phyloP scores from a whole-genome alignment of 2,329 filamentous ascomycete genomes.

The Myriosclerotinia scirpicola region DNA sequence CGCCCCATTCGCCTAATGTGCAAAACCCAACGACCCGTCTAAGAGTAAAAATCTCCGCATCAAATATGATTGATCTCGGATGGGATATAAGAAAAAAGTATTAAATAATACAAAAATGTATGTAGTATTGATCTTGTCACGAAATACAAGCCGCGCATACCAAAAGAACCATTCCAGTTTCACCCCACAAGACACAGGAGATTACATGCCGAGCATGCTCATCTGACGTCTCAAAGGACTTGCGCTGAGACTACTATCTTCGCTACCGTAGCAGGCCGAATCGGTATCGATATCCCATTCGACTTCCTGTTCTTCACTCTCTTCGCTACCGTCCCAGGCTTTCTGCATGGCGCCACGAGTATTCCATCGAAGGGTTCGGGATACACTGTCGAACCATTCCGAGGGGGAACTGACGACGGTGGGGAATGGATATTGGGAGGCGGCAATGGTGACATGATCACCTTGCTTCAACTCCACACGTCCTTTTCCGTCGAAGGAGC shows the following conservation, averaged over 20 bases:
- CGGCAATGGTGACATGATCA: conserved; percentile 94
- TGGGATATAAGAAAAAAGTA: background rate
- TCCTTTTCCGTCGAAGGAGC: conserved; percentile 95
- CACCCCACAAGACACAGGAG: background rate
- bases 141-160: background rate
- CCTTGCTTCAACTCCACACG: conserved; percentile 90
- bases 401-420: conserved; percentile 86
- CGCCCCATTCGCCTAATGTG: background rate
- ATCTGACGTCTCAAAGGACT: conserved; percentile 71
- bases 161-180: background rate
- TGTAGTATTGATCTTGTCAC: background rate
- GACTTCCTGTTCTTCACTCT: conserved; percentile 50
- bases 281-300: conserved; percentile 97
- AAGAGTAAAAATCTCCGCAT: background rate
- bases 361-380: conserved; percentile 91
- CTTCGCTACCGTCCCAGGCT: conserved; percentile 60
- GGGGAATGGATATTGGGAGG: conserved; percentile 94
- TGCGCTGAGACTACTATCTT: conserved; percentile 66
- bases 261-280: conserved; percentile 67
- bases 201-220: conserved; percentile 67
- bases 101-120: conserved; percentile 4
- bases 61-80: background rate
- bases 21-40: background rate
- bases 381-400: conserved; percentile 97
- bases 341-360: conserved; percentile 90